Conservation (phyloP, 345 rosid genomes). For the Populus deltoides region DNA sequence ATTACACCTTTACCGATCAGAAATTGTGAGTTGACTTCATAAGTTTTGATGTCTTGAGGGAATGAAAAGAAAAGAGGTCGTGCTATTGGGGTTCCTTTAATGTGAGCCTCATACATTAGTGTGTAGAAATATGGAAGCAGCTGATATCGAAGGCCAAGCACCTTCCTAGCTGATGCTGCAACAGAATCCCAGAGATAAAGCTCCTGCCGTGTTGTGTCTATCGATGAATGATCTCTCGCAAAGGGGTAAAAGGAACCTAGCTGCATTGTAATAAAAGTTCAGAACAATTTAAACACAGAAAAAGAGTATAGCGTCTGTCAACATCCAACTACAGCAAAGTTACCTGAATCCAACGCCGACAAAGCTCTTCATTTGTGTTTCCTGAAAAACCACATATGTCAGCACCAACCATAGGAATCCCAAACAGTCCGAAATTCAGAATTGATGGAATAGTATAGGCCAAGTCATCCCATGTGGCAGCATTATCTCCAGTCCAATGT, state of each 20-base stretch:
- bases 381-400: constrained; percentile 66
- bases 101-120: constrained; percentile 58
- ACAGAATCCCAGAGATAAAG: constrained; percentile 79
- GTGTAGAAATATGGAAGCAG: constrained; percentile 72
- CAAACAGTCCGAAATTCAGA: constrained; percentile 66
- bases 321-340: neutral
- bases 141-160: constrained; percentile 61
- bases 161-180: constrained; percentile 59
- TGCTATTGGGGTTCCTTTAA: constrained; percentile 61
- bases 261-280: constrained; percentile 32
- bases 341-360: constrained; percentile 79
- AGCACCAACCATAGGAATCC: constrained; percentile 83
- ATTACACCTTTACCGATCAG: constrained; percentile 56
- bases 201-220: constrained; percentile 43
- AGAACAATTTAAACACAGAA: neutral
- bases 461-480: constrained; percentile 64
- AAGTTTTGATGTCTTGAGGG: constrained; percentile 50
- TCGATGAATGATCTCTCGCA: constrained; percentile 64
- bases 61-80: constrained; percentile 76
- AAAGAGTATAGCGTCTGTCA: neutral
- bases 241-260: constrained; percentile 81
- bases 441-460: constrained; percentile 58
- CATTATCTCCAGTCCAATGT: constrained; percentile 80
- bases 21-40: constrained; percentile 51
- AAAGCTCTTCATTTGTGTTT: constrained; percentile 65